These are phyloP conservation scores for Suillus discolor DNA, from an alignment of 768 basidiomycete genomes.

Conservation along the genomic window DNA sequence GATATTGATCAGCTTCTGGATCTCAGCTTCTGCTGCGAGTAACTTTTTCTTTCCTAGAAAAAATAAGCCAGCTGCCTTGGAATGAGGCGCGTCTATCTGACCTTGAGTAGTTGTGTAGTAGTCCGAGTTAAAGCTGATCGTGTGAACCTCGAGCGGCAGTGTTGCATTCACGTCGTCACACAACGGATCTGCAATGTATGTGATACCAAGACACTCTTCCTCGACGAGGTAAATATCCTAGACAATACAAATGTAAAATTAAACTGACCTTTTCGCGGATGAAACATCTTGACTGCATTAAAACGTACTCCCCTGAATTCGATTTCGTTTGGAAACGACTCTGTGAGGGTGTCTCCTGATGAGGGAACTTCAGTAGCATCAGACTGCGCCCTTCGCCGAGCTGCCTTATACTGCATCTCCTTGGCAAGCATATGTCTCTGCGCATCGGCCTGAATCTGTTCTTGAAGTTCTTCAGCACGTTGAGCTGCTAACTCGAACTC, in stretches of 20 bases:
- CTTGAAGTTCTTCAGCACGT: conserved; percentile 60
- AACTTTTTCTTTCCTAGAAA: conserved; percentile 66
- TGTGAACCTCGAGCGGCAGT: conserved; percentile 67
- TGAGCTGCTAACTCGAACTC: conserved; percentile 52
- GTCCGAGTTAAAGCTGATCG: conserved; percentile 63
- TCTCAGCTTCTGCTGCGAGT: conserved; percentile 63
- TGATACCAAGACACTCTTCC: conserved; percentile 62
- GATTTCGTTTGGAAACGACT: conserved; percentile 61
- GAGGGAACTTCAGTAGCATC: conserved; percentile 68
- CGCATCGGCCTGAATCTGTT: conserved; percentile 67
- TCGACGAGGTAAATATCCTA: not conserved
- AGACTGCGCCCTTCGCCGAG: conserved; percentile 66
- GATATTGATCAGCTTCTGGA: conserved; percentile 58
- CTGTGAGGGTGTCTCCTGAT: conserved; percentile 52
- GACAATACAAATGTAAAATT: conserved; percentile 2
- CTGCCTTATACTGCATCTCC: conserved; percentile 51
- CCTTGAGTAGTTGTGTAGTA: conserved; percentile 75
- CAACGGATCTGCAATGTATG: conserved; percentile 76
- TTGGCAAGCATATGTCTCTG: conserved; percentile 50
- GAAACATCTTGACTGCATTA: conserved; percentile 68
- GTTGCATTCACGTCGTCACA: conserved; percentile 63
- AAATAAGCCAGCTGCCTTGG: not conserved
- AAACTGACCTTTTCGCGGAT: conserved; percentile 63
- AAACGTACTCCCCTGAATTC: conserved; percentile 62
- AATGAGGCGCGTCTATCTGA: conserved; percentile 10